These are phyloP conservation scores for Dictyostelium firmibasis DNA, from an alignment of 78 protist species.

Conservation along the genomic window DNA sequence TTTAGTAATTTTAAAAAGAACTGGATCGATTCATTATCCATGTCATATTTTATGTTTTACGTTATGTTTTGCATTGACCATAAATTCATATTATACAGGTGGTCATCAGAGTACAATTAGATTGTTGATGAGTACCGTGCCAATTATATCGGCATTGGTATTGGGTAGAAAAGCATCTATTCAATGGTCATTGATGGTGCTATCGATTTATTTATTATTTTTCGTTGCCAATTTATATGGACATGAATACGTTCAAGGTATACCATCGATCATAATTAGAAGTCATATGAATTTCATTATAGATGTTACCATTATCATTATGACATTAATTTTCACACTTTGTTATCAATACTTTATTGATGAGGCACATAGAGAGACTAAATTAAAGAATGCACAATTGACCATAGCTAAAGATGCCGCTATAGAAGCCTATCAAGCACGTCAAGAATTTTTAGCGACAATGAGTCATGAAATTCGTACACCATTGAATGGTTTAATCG, in stretches of 20 bases:
- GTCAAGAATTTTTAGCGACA: constrained; percentile 73
- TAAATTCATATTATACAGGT: constrained; percentile 72
- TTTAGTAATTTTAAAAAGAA: constrained; percentile 26
- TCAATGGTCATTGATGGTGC: constrained; percentile 62
- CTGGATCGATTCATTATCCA: constrained; percentile 70
- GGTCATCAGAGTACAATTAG: constrained; percentile 66
- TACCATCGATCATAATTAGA: constrained; percentile 63
- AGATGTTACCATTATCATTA: constrained; percentile 57
- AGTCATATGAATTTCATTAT: constrained; percentile 75
- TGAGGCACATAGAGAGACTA: constrained; percentile 74
- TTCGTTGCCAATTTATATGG: constrained; percentile 50
- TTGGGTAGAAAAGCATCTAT: constrained; percentile 65
- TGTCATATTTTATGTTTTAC: constrained; percentile 69
- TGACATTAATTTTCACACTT: constrained; percentile 50
- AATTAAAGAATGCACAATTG: constrained; percentile 49
- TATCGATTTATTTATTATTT: constrained; percentile 21
- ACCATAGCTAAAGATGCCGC: constrained; percentile 75
- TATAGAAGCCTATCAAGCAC: constrained; percentile 64
- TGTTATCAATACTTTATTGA: constrained; percentile 76
- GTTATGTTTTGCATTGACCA: constrained; percentile 62
- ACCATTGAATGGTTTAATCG: constrained; percentile 78
- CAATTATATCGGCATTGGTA: constrained; percentile 53
- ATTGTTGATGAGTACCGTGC: constrained; percentile 41
- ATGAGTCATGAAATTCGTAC: constrained; percentile 82
- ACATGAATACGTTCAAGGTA: constrained; percentile 63